Percentiles rank a stretch among this genome's conserved stretches.
Conservation (phyloP, 441 rosid species). For the Pelargonium cotyledonis region DNA sequence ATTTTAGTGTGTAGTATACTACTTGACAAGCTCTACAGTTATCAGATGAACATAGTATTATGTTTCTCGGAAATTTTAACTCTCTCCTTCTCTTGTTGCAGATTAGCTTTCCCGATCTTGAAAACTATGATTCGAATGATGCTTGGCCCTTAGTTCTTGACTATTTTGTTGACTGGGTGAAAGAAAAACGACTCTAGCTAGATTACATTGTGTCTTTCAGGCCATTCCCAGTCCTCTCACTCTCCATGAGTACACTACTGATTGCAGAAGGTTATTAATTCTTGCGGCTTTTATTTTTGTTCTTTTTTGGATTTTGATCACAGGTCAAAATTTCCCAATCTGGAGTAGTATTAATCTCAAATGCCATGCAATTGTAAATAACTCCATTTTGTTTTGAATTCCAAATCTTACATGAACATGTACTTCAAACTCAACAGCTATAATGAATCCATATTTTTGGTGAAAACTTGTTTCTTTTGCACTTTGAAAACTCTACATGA, state of each 20-base stretch:
- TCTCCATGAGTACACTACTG: neutral
- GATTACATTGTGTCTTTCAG: constrained; percentile 8
- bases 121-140: constrained; percentile 34
- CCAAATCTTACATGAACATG: neutral
- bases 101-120: constrained; percentile 43
- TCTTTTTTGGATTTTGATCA: neutral
- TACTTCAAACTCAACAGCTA: neutral
- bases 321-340: neutral
- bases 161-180: constrained; percentile 50
- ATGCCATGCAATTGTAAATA: neutral
- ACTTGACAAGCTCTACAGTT: neutral
- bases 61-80: too few relatives aligned
- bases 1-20: neutral
- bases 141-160: constrained; percentile 59
- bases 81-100: constrained; percentile 19
- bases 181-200: constrained; percentile 24
- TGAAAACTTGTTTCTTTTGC: neutral
- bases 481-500: too few relatives aligned
- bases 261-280: neutral
- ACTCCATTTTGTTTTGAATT: constrained; percentile 6
- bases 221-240: neutral
- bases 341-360: neutral
- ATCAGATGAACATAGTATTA: neutral
- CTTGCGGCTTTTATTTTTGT: neutral
- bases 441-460: neutral